Conservation (phyloP, 2,329 filamentous ascomycete species). For the Helminthosporium solani region DNA sequence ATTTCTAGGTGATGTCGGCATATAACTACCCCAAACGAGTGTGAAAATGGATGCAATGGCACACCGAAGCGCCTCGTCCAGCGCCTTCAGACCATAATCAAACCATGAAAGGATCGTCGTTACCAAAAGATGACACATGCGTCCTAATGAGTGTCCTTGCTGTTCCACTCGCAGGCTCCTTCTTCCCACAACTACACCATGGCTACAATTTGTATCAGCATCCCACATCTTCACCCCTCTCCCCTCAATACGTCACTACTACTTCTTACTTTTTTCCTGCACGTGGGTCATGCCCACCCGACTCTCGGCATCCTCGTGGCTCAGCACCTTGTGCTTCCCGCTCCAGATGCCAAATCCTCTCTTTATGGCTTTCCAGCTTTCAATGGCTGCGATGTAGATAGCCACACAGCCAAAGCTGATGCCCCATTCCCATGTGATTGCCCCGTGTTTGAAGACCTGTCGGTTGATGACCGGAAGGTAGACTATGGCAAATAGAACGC, state of each 20-base stretch:
- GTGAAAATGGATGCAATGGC: slow-evolving; percentile 2
- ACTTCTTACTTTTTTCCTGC: slow-evolving; percentile 3
- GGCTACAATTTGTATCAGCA: slow-evolving; percentile 5
- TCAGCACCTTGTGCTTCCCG: slow-evolving; percentile 32
- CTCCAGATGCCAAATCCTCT: slow-evolving; percentile 38
- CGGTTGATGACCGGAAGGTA: slow-evolving; percentile 50
- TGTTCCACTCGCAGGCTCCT: background rate
- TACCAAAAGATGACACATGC: background rate
- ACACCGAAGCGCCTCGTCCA: slow-evolving; percentile 2
- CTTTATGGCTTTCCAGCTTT: slow-evolving; percentile 50
- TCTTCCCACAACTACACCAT: background rate
- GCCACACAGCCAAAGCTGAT: slow-evolving; percentile 45
- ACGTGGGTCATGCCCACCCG: slow-evolving; percentile 12
- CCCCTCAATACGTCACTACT: background rate
- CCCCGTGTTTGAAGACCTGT: slow-evolving; percentile 48
- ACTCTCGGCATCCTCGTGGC: slow-evolving; percentile 39
- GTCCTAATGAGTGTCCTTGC: slow-evolving; percentile 1
- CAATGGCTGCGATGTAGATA: slow-evolving; percentile 45
- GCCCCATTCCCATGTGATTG: slow-evolving; percentile 50
- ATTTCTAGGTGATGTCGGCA: slow-evolving; percentile 1
- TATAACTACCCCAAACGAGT: background rate
- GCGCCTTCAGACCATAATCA: background rate
- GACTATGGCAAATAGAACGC: slow-evolving; percentile 48
- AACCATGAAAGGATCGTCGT: slow-evolving; percentile 1
- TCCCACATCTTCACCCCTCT: background rate